Percentiles rank a stretch among this genome's conserved stretches.
Evolutionary conservation across 164 flowering plant genomes (phyloP).

Genomic region (Paratinospora sagittata): DNA sequence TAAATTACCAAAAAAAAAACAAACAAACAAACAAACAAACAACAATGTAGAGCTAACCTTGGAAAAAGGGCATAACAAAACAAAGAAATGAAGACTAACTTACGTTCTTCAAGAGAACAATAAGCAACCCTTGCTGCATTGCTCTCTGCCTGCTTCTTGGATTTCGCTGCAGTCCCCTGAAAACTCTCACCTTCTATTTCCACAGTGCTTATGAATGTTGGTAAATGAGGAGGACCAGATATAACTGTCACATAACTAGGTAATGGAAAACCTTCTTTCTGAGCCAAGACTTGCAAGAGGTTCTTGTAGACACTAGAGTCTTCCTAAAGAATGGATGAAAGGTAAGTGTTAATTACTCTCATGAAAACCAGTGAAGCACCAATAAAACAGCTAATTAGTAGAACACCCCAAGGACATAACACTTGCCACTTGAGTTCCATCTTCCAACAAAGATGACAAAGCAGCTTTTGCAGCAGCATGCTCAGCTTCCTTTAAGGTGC

Average conservation of each 20-base stretch:
- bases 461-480: slow-evolving; percentile 74
- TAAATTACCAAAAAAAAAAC: too few relatives aligned
- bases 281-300: slow-evolving; percentile 49
- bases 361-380: not conserved
- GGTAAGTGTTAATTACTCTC: not conserved
- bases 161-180: slow-evolving; percentile 36
- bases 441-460: slow-evolving; percentile 35
- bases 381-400: slow-evolving; percentile 2
- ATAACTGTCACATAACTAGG: slow-evolving; percentile 40
- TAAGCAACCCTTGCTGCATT: slow-evolving; percentile 58
- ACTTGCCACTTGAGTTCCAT: slow-evolving; percentile 43
- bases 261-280: slow-evolving; percentile 35
- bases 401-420: not conserved
- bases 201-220: slow-evolving; percentile 39
- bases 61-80: not conserved
- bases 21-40: not conserved
- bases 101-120: slow-evolving; percentile 32
- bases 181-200: slow-evolving; percentile 37
- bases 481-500: slow-evolving; percentile 64
- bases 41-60: not conserved
- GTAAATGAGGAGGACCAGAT: slow-evolving; percentile 33
- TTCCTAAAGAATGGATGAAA: slow-evolving; percentile 29
- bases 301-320: slow-evolving; percentile 42
- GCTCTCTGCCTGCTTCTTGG: slow-evolving; percentile 55
- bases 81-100: slow-evolving; percentile 15